Evolutionary conservation across 1,284 basidiomycete species (phyloP).

Genomic region (Apiotrichum sp.): DNA sequence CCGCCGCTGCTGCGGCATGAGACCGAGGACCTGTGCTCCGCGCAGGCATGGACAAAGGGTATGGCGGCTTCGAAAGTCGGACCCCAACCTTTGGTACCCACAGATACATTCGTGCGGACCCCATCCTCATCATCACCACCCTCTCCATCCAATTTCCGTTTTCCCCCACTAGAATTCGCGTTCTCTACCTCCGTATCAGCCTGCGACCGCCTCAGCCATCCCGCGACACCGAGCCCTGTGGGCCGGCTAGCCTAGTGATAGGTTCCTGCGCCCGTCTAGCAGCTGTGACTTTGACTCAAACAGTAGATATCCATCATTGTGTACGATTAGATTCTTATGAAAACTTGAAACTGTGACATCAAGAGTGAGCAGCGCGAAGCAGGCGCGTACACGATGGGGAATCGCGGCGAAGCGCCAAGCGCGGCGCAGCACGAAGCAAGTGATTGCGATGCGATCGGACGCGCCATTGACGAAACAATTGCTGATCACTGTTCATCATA

Average conservation of each 20-base stretch:
- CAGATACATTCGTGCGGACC: slow-evolving; percentile 6
- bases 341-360: background rate
- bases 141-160: slow-evolving; percentile 2
- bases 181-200: background rate
- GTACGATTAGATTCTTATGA: background rate
- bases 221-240: slow-evolving; percentile 27
- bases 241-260: slow-evolving; percentile 45
- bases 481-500: no score
- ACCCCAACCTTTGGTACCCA: slow-evolving; percentile 10
- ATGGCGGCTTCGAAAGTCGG: slow-evolving; percentile 41
- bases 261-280: slow-evolving; percentile 40
- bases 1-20: slow-evolving; percentile 37
- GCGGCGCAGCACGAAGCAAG: no score
- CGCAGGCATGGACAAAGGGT: slow-evolving; percentile 42
- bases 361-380: no score
- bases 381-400: no score
- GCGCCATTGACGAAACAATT: no score
- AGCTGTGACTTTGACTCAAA: slow-evolving; percentile 9
- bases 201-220: slow-evolving; percentile 49
- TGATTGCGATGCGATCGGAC: no score
- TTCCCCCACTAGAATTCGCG: slow-evolving; percentile 1
- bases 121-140: background rate
- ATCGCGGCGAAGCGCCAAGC: no score
- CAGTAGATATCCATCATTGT: background rate
- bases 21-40: slow-evolving; percentile 35